phyloP scores from a whole-genome alignment of 202 grass and related monocot species.

The Schoenoplectus tabernaemontani region DNA sequence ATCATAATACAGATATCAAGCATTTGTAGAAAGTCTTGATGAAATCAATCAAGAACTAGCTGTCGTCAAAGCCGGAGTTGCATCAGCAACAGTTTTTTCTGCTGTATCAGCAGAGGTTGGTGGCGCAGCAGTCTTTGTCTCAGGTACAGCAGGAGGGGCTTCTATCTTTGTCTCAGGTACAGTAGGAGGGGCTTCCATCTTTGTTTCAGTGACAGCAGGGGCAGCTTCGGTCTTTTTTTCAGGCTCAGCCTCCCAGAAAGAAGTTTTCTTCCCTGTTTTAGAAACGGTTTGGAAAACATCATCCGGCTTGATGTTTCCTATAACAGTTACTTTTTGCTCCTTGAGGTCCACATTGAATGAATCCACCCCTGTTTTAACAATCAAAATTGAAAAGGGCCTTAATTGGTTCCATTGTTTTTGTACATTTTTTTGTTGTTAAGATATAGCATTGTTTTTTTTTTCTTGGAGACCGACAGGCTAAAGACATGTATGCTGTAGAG shows the following conservation, averaged over 20 bases:
- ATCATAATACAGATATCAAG: neutral
- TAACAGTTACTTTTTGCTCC: conserved; percentile 88
- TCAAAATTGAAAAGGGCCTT: neutral
- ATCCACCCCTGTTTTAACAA: conserved; percentile 49
- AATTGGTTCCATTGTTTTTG: neutral
- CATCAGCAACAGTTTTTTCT: neutral
- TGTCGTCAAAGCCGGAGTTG: neutral
- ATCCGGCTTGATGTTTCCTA: conserved; percentile 68
- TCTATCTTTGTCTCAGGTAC: neutral
- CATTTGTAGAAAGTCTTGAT: no score
- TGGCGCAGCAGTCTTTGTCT: neutral
- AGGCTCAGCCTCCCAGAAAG: conserved; percentile 51
- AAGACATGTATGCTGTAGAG: no score
- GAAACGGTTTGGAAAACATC: conserved; percentile 82
- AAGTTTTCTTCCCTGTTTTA: conserved; percentile 78
- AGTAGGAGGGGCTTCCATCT: no score
- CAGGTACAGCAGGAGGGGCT: conserved; percentile 16
- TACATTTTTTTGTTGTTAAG: neutral
- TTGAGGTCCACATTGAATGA: conserved; percentile 77
- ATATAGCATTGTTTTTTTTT: no score
- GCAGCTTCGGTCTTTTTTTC: conserved; percentile 13
- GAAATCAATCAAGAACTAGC: conserved; percentile 14
- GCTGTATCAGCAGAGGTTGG: neutral
- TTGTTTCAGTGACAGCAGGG: no score
- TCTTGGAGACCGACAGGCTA: no score